phyloP scores from a whole-genome alignment of 805 yeast genomes.

The Pichia manshurica region DNA sequence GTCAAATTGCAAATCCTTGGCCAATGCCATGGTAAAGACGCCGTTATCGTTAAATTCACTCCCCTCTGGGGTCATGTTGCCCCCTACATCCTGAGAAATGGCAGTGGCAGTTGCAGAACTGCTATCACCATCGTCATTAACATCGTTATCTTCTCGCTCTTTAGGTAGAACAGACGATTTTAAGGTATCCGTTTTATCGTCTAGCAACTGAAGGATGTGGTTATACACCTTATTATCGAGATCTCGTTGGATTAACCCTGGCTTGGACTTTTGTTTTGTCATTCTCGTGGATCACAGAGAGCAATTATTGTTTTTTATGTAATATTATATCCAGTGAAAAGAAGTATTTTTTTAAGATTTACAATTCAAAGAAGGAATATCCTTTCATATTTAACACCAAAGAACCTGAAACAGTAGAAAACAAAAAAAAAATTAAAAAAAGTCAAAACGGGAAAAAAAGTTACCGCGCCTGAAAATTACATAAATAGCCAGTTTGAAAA shows the following conservation, averaged over 20 bases:
- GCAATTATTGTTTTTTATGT: no score
- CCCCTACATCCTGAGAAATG: not conserved
- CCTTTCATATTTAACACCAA: not conserved
- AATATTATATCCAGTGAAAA: no score
- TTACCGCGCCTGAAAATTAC: conserved; percentile 4
- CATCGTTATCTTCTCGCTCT: not conserved
- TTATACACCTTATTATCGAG: conserved; percentile 55
- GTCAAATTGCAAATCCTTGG: conserved; percentile 46
- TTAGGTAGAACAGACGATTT: conserved; percentile 12
- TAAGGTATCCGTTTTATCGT: conserved; percentile 49
- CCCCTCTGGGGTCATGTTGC: not conserved
- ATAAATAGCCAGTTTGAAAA: no score
- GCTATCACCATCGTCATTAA: not conserved
- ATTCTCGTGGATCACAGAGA: no score
- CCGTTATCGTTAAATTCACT: not conserved
- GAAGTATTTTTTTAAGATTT: no score
- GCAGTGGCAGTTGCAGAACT: not conserved
- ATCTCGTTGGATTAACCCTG: conserved; percentile 26
- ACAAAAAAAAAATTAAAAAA: not conserved
- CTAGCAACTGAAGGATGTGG: conserved; percentile 51
- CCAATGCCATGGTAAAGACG: conserved; percentile 43
- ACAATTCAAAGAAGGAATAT: no score
- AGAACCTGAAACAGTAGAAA: not conserved
- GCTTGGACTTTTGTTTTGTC: conserved; percentile 13
- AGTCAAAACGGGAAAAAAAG: not conserved